phyloP scores from a whole-genome alignment of 225 moss, liverwort and hornwort species.

The Pseudisothecium myosuroides region DNA sequence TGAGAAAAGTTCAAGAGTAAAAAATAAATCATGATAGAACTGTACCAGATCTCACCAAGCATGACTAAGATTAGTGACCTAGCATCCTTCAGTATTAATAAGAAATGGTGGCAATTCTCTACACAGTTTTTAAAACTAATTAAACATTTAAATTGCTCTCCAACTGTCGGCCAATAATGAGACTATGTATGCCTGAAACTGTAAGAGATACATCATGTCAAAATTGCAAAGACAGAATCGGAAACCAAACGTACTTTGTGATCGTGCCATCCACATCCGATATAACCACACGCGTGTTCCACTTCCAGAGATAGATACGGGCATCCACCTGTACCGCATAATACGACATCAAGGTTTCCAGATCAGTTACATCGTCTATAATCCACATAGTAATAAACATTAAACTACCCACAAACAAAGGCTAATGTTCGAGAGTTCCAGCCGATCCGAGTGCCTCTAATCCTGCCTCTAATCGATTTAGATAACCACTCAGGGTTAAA shows the following conservation, averaged over 20 bases:
- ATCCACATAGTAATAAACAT: not conserved
- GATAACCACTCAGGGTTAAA: not conserved
- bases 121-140: not conserved
- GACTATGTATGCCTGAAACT: not conserved
- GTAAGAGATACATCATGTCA: not conserved
- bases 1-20: not conserved
- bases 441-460: not conserved
- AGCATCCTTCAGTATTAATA: not conserved
- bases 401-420: not conserved
- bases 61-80: not conserved
- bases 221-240: not conserved
- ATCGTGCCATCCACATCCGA: conserved; percentile 99
- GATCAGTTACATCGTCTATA: not conserved
- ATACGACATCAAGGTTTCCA: not conserved
- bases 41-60: not conserved
- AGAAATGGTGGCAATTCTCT: not conserved
- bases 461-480: not conserved
- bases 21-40: not conserved
- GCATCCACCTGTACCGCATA: conserved; percentile 68
- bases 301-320: conserved; percentile 93
- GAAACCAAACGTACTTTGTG: conserved; percentile 58
- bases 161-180: not conserved
- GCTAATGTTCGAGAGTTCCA: not conserved
- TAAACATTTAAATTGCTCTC: not conserved
- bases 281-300: conserved; percentile 90